Base-by-base conservation (phyloP, 2,329 filamentous ascomycete species). In the Sporothrix phasma region DNA sequence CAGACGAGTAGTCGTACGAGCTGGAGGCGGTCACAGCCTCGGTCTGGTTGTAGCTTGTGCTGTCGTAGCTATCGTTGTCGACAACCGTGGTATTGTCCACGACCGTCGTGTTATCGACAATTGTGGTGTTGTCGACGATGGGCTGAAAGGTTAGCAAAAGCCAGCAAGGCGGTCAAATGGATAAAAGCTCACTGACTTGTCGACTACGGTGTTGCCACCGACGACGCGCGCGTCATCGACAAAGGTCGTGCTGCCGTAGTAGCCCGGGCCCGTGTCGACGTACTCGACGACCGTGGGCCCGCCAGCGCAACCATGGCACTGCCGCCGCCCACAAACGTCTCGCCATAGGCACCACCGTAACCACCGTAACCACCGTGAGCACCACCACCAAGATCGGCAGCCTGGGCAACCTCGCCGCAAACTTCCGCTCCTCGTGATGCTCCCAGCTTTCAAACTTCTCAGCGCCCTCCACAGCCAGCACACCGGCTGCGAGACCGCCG, bases 391-490 rank as follows among this genome's bases (percentile, higher is more conserved):
- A 65, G 46, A 8, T 60, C 64, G 7, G 61, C 61, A 24, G 49
- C 49, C 0, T 29, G 19, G n/a, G 65, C 65, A 13, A 66, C 37
- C 53, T 66, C 62, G 43, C 56, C 8, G 60, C 65, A 41, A 66
- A 41, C 59, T 66, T 46, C 19, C 64, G 26, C 49, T 66, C 60
- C 41, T 66, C 62, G 2, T 66, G 10, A 10, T 62, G 24, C 26
- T 45, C 65, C 59, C 62, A 66, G 7, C 54, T 34, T 31, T 62
- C 62, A 31, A 66, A 43, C 26, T 64, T 64, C 37, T 66, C 59
- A 11, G 58, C 65, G 13, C 62, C 65, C 46, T 66, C 63, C 1
- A 64, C 59, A 8, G 65, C 65, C 26, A 66, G 53, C 0, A 66
- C 60, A 5, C 65, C 65, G 2, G 65, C 65, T 2, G 54, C 59